phyloP scores from a whole-genome alignment of 1,284 basidiomycete species.

The Cryptococcus sp. region DNA sequence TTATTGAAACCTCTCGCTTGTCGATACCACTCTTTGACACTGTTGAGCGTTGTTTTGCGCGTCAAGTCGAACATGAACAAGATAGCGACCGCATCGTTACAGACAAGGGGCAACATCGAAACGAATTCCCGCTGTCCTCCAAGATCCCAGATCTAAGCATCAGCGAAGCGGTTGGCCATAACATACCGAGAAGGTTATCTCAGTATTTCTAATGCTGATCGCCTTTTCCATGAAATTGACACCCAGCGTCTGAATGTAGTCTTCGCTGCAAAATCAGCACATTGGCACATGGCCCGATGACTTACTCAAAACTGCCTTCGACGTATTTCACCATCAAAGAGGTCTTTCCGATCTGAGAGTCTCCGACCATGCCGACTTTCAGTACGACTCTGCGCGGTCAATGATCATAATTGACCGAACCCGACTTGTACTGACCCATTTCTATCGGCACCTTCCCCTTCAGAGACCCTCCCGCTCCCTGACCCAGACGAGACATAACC shows the following conservation, averaged over 20 bases:
- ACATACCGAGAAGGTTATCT: conserved; percentile 84
- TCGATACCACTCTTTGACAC: conserved; percentile 98
- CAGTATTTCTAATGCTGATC: conserved; percentile 92
- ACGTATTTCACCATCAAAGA: conserved; percentile 98
- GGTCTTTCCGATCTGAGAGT: conserved; percentile 98
- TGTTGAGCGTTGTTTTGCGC: conserved; percentile 92
- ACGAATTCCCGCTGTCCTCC: conserved; percentile 97
- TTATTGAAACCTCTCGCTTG: conserved; percentile 98
- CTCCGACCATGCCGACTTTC: conserved; percentile 98
- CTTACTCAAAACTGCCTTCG: conserved; percentile 82
- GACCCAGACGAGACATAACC: conserved; percentile 43
- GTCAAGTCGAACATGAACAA: conserved; percentile 99
- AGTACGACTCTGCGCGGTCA: conserved; percentile 69
- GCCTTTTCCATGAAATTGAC: conserved; percentile 99
- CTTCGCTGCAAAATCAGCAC: conserved; percentile 57
- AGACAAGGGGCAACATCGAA: conserved; percentile 96
- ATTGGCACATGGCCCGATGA: conserved; percentile 2
- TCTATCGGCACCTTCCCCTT: conserved; percentile 38
- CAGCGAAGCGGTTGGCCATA: background rate
- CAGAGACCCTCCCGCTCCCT: conserved; percentile 41
- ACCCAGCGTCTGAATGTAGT: conserved; percentile 98
- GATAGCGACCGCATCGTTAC: conserved; percentile 97
- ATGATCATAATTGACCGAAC: background rate
- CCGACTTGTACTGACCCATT: conserved; percentile 30
- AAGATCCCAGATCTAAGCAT: conserved; percentile 80